These are phyloP conservation scores for Penicillium samsonianum DNA, from an alignment of 495 filamentous ascomycete species.

Conservation along the genomic window DNA sequence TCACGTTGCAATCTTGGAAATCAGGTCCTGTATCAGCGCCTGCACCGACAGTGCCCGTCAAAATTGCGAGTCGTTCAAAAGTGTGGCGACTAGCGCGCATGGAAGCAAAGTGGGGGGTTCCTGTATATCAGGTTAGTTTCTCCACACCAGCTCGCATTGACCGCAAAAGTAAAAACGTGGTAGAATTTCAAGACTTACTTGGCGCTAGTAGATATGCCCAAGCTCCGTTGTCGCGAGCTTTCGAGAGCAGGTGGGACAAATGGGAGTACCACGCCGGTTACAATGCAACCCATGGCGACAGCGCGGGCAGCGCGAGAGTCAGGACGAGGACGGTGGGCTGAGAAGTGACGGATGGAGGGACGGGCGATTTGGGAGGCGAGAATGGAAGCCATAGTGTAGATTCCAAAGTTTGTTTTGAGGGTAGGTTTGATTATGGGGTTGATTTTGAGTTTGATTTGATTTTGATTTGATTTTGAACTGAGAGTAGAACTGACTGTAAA, in stretches of 20 bases:
- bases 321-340: constrained; percentile 43
- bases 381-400: constrained; percentile 35
- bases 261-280: constrained; percentile 46
- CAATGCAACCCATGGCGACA: constrained; percentile 42
- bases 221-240: constrained; percentile 43
- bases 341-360: constrained; percentile 48
- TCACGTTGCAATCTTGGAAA: background rate
- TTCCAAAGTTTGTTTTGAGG: no score
- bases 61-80: background rate
- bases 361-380: constrained; percentile 34
- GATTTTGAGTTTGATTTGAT: background rate
- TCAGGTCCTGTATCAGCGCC: constrained; percentile 14
- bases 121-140: constrained; percentile 17
- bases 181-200: constrained; percentile 34
- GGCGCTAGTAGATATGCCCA: constrained; percentile 37
- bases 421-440: no score
- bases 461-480: background rate
- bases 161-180: background rate
- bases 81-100: constrained; percentile 38
- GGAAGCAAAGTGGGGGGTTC: constrained; percentile 50
- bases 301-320: constrained; percentile 42
- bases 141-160: constrained; percentile 2
- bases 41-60: constrained; percentile 16
- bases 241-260: constrained; percentile 50
- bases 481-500: no score